Base-by-base conservation (phyloP, 1,284 basidiomycete species). In the Tilletia walkeri region DNA sequence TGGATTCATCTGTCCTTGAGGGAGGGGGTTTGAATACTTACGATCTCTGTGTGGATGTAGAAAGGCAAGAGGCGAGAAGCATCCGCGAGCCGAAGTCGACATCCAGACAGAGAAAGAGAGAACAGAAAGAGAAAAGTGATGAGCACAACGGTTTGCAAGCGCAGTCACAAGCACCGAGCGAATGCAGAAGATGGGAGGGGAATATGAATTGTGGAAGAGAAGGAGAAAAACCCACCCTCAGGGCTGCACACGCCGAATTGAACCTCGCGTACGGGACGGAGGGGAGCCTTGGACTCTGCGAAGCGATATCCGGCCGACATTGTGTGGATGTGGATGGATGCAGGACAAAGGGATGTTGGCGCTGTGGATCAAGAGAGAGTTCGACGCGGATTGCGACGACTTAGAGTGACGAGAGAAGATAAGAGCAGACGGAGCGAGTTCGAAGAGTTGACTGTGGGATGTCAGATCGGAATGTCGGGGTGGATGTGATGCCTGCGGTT, bases 161-260 rank as follows among this genome's bases (percentile, higher is more conserved):
- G 18, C 50, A 14, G n/a, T 24, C n/a, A 53, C 16, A 18, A 53
- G 50, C n/a, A 7, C n/a, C 1, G 7, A n/a, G 10, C 50, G 9
- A 18, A 18, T 53, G 18, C 1, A 18, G 50, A 56, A n/a, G 54
- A 14, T 14, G 24, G 24, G 18, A 14, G 5, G 41, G 41, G 41
- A 45, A 14, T 9, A 14, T 45, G 41, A 45, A 45, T 30, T 30
- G 41, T 14, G 41, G 41, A 14, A 45, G 41, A 45, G 41, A 45
- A 45, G 41, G 6, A 14, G 41, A 45, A 45, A 6, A 36, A 82
- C 81, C 70, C 76, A 83, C 81, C 96, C 86, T 99, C 96, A n/a
- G 96, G 96, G 68, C 94, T 96, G 82, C 99, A 89, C 78, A 99
- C 94, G 83, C 96, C 95, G 87, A 99, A 99, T 86, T 99, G 96